Base-by-base conservation (phyloP, 23 red algal species). In the Gracilaria caudata region DNA sequence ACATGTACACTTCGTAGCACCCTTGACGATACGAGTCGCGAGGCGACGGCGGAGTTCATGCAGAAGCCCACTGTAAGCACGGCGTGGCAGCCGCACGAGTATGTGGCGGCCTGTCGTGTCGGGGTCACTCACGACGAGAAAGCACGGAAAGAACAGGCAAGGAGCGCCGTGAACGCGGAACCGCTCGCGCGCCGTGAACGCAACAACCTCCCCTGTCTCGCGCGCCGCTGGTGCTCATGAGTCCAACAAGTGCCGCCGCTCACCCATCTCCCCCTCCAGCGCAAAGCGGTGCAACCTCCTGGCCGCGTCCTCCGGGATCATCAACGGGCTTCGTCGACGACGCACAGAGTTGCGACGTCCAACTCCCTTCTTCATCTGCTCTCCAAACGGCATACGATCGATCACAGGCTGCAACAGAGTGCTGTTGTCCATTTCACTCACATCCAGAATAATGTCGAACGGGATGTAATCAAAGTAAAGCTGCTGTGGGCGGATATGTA, bases 391-490 rank as follows among this genome's bases (percentile, higher is more conserved):
- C 55, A 89, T 25, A 2, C 85, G 70, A 21, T 66, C 21, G 20
- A 79, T 16, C 21, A 89, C 56, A 21, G 66, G 17, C 21, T 65
- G 37, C 51, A 89, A n/a, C 8, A 30, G 21, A 4, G 8, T 45
- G 34, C 28, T 38, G n/a, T 89, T 66, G 0, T 20, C 17, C 26
- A 89, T 29, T n/a, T 89, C 56, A 30, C 41, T 43, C 34, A 89
- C 85, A 54, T 89, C 85, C 20, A 89, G 19, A 17, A 89, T 55
- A 14, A 89, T 76, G 39, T 89, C 36, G 45, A 79, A 89, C 19
- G 68, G 47, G 16, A 89, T 89, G 12, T 89, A 26, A 7, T 78
- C 85, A 35, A 75, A 89, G 56, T 58, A 79, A 34, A 89, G 75
- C 35, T 79, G 41, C 38, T 89, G 85, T 40, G 85, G 85, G 4